Evolutionary conservation across 805 yeast species (phyloP).

Genomic region (Candida taoyuanica): DNA sequence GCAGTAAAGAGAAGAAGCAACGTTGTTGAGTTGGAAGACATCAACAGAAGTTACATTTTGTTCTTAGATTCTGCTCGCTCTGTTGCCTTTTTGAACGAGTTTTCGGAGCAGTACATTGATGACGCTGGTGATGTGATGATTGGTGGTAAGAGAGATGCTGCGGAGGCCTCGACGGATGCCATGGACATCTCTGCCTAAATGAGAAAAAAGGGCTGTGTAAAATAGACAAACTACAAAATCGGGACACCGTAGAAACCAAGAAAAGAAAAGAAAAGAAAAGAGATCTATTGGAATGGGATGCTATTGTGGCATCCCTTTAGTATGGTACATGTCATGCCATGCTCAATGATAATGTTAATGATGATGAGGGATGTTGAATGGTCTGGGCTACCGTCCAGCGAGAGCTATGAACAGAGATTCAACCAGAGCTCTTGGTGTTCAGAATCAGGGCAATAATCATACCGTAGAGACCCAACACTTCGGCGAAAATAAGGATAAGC

Average conservation of each 20-base stretch:
- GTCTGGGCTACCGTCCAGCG: too few species aligned
- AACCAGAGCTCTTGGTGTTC: constrained; percentile 82
- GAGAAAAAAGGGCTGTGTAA: background rate
- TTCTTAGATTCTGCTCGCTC: constrained; percentile 89
- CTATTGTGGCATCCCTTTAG: too few species aligned
- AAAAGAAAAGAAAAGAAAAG: too few species aligned
- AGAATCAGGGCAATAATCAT: constrained; percentile 92
- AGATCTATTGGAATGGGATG: too few species aligned
- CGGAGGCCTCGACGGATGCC: constrained; percentile 25
- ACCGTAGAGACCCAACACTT: constrained; percentile 86
- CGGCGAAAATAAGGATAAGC: constrained; percentile 84
- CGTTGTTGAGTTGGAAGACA: constrained; percentile 70
- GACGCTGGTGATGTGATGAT: constrained; percentile 71
- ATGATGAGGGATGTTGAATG: too few species aligned
- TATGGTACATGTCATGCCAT: too few species aligned
- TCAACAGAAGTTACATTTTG: constrained; percentile 80
- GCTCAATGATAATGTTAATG: too few species aligned
- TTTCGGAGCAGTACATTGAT: constrained; percentile 64
- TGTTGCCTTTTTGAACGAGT: constrained; percentile 76
- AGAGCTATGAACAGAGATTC: constrained; percentile 8
- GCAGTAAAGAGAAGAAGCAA: constrained; percentile 74
- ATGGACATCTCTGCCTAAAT: constrained; percentile 35
- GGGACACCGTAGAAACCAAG: too few species aligned
- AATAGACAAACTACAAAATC: background rate
- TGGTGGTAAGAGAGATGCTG: constrained; percentile 30